These are phyloP conservation scores for Purpureocillium lavendulum DNA, from an alignment of 2,329 filamentous ascomycete species.

Conservation along the genomic window DNA sequence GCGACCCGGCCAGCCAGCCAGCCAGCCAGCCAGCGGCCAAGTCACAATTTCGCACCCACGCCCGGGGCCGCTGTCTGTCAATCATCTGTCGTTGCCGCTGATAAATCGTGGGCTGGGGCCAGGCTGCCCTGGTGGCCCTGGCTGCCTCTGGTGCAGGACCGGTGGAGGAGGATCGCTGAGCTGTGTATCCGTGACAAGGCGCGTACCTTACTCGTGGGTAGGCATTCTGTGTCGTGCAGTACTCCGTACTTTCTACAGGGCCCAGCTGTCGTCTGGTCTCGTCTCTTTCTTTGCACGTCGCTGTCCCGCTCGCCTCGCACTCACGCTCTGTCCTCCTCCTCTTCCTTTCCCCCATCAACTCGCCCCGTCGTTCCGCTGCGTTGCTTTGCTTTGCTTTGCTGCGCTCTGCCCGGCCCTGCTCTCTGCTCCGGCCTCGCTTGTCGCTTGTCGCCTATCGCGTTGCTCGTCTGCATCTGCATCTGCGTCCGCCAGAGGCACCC, in stretches of 20 bases:
- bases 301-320: too few species aligned
- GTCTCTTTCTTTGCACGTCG: too few species aligned
- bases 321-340: too few species aligned
- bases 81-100: slow-evolving; percentile 4
- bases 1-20: background rate
- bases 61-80: background rate
- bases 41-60: slow-evolving; percentile 1
- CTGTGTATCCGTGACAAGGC: too few species aligned
- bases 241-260: too few species aligned
- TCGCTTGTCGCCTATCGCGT: background rate
- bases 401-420: slow-evolving; percentile 1
- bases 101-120: slow-evolving; percentile 19
- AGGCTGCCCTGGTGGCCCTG: too few species aligned
- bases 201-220: too few species aligned
- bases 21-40: background rate
- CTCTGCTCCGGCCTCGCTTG: background rate
- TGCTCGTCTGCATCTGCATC: background rate
- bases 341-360: background rate
- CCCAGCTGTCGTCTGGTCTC: too few species aligned
- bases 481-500: background rate
- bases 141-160: too few species aligned
- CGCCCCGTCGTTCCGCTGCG: background rate
- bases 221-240: too few species aligned
- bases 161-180: too few species aligned
- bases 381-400: slow-evolving; percentile 2